phyloP scores from a whole-genome alignment of 2,329 filamentous ascomycete species.

The Alternaria triticimaculans region DNA sequence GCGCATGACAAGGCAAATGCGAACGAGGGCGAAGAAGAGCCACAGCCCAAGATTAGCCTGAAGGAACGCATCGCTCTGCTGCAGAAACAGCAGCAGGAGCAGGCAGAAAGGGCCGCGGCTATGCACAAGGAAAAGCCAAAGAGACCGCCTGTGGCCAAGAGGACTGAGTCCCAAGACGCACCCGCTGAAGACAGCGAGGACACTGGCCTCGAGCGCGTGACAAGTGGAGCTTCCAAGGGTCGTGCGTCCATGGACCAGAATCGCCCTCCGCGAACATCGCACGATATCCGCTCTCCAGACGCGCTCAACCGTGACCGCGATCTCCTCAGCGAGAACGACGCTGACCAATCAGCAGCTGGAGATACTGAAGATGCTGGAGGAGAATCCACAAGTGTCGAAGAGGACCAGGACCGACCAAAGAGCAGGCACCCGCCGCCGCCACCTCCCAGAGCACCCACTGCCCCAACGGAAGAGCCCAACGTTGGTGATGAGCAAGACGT shows the following conservation, averaged over 20 bases:
- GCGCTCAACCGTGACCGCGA: constrained; percentile 56
- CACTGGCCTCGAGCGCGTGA: constrained; percentile 46
- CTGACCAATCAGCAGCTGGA: constrained; percentile 68
- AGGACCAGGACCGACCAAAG: constrained; percentile 67
- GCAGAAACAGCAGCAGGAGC: constrained; percentile 92
- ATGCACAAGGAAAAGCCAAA: constrained; percentile 87
- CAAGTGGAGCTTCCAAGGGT: constrained; percentile 41
- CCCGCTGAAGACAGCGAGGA: constrained; percentile 45
- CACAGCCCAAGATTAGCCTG: constrained; percentile 87
- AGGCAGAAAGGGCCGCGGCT: constrained; percentile 81
- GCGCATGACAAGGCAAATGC: constrained; percentile 48
- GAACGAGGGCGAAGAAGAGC: constrained; percentile 67
- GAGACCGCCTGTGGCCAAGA: constrained; percentile 71
- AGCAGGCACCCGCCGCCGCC: constrained; percentile 24
- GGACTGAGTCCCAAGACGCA: constrained; percentile 55
- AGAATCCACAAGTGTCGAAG: constrained; percentile 73
- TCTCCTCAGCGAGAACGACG: constrained; percentile 68
- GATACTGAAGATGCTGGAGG: constrained; percentile 68
- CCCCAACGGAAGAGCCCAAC: constrained; percentile 52
- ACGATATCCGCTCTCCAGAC: constrained; percentile 51
- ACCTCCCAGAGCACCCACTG: constrained; percentile 43
- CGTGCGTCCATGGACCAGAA: constrained; percentile 51
- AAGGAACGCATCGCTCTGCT: constrained; percentile 95
- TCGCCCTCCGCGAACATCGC: constrained; percentile 48
- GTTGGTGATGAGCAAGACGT: constrained; percentile 60